Conservation (phyloP, 345 rosid genomes). For the Nasturtium officinale region DNA sequence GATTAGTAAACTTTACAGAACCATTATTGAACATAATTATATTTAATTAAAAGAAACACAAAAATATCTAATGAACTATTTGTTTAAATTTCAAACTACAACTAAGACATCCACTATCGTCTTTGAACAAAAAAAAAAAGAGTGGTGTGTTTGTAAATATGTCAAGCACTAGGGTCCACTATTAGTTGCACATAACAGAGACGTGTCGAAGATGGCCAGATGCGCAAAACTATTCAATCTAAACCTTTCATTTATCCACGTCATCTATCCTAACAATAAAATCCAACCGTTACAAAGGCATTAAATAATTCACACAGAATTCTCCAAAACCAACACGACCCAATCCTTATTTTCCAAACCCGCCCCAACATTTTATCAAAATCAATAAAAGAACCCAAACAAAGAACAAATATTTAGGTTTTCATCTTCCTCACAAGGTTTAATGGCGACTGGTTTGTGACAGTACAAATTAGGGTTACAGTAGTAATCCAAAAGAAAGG, state of each 20-base stretch:
- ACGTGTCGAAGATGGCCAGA: conserved; percentile 30
- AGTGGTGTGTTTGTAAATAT: conserved; percentile 30
- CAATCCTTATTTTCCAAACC: not conserved
- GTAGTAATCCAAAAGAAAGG: not conserved
- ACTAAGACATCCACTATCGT: conserved; percentile 1
- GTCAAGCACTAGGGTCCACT: conserved; percentile 23
- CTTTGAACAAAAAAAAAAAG: too few relatives aligned
- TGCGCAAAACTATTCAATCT: conserved; percentile 20
- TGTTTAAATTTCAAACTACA: not conserved
- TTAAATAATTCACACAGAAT: not conserved
- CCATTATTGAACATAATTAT: too few relatives aligned
- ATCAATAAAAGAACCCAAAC: conserved; percentile 20
- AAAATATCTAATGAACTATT: not conserved
- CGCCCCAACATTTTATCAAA: not conserved
- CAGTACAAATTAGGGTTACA: conserved; percentile 23
- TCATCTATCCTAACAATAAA: not conserved
- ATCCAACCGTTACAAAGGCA: conserved; percentile 7
- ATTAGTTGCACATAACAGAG: conserved; percentile 27
- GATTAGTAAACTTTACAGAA: too few relatives aligned
- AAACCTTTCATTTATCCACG: conserved; percentile 2
- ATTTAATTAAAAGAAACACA: not conserved
- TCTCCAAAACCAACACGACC: conserved; percentile 12
- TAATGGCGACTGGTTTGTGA: conserved; percentile 30
- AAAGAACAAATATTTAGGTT: conserved; percentile 27
- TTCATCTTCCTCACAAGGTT: conserved; percentile 32